Percentiles rank a stretch among this genome's conserved stretches.
Evolutionary conservation across 108 stramenopile species (phyloP).

Genomic region (Parietichytrium sp.): DNA sequence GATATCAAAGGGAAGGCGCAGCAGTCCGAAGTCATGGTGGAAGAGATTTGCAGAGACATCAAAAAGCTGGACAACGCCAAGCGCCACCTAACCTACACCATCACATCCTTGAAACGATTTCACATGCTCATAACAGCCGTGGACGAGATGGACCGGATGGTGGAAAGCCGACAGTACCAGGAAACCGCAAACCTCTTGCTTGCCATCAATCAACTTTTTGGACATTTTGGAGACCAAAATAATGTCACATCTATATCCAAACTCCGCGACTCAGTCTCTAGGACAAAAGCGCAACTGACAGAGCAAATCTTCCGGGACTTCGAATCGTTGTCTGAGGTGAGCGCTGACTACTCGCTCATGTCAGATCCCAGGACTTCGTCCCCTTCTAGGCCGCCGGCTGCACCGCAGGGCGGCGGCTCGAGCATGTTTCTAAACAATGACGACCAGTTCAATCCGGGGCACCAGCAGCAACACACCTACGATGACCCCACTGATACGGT

Average conservation of each 20-base stretch:
- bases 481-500: neutral
- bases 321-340: slow-evolving; percentile 49
- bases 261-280: slow-evolving; percentile 44
- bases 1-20: slow-evolving; percentile 60
- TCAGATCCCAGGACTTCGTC: slow-evolving; percentile 29
- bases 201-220: slow-evolving; percentile 78
- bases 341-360: neutral
- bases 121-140: slow-evolving; percentile 96
- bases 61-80: slow-evolving; percentile 94
- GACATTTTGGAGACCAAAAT: slow-evolving; percentile 64
- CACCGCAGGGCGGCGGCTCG: no score
- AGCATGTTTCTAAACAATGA: slow-evolving; percentile 28
- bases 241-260: slow-evolving; percentile 58
- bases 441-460: slow-evolving; percentile 41
- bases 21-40: slow-evolving; percentile 65
- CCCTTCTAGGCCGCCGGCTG: slow-evolving; percentile 39
- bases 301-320: slow-evolving; percentile 56
- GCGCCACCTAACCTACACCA: slow-evolving; percentile 87
- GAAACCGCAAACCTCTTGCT: slow-evolving; percentile 86
- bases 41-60: slow-evolving; percentile 74
- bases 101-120: slow-evolving; percentile 90
- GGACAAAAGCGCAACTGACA: slow-evolving; percentile 45
- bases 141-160: slow-evolving; percentile 76
- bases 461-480: neutral
- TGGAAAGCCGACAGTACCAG: slow-evolving; percentile 73